phyloP scores from a whole-genome alignment of 352 stramenopile species.

The Phytophthora pistaciae region DNA sequence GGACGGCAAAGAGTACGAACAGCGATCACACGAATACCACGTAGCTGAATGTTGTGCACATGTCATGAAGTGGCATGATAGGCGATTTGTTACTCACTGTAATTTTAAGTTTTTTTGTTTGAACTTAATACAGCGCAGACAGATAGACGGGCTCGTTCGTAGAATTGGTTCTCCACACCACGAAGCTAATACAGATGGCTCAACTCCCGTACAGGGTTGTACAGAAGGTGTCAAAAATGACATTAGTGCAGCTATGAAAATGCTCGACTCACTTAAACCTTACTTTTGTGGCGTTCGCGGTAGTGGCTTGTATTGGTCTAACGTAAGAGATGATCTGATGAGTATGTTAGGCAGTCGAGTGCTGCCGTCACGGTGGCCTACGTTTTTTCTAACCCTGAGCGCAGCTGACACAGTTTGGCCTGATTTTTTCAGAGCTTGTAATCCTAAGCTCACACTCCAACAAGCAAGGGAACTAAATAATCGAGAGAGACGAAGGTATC shows the following conservation, averaged over 20 bases:
- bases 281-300: conserved; percentile 2
- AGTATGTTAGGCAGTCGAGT: conserved; percentile 7
- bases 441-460: conserved; percentile 8
- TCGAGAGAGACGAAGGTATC: neutral
- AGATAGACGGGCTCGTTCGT: conserved; percentile 31
- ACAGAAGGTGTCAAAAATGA: neutral
- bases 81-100: conserved; percentile 9
- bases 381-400: conserved; percentile 33
- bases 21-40: conserved; percentile 8
- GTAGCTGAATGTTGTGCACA: conserved; percentile 24
- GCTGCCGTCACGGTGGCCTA: conserved; percentile 20
- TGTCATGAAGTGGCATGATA: conserved; percentile 29
- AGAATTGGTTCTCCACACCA: neutral
- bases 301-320: conserved; percentile 1
- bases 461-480: neutral
- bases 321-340: conserved; percentile 4
- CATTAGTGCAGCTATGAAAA: neutral
- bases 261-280: neutral
- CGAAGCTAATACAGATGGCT: neutral
- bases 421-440: conserved; percentile 30
- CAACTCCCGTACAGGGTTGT: neutral
- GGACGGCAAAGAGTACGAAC: conserved; percentile 3
- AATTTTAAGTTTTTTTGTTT: conserved; percentile 41
- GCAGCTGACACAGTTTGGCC: conserved; percentile 33
- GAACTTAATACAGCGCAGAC: conserved; percentile 29